Base-by-base conservation (phyloP, 306 rosid genomes). In the Macrotyloma uniflorum region DNA sequence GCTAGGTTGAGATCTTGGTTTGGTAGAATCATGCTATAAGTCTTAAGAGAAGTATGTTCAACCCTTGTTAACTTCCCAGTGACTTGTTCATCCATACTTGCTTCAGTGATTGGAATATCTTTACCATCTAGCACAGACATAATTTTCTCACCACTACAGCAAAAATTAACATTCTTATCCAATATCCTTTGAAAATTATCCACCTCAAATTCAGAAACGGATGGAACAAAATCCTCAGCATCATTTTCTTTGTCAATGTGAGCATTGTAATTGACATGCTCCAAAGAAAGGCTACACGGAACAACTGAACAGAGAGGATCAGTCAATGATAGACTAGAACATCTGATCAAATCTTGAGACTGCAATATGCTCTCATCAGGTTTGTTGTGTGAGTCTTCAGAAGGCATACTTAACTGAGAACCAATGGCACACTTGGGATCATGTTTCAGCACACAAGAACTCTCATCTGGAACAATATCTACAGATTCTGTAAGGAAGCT, bases 231-330 rank as follows among this genome's bases (percentile, higher is more conserved):
- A 65, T 86, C 78, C 74, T 80, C 80, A 0, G 28, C 14, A 71
- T 59, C 78, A 83, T 62, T 79, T 65, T 84, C 74, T 54, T 53
- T 53, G 72, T 76, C 85, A 65, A 38, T 81, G 74, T 58, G 84
- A 85, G 54, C 38, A 54, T 66, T 28, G 42, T 54, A 35, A 59
- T 73, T 63, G 76, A 59, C 85, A 84, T 74, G 82, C 59, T 86
- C 91, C 36, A 70, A 75, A 53, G 93, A 76, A 78, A 94, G 80
- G 76, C 96, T 94, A 84, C 98, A 91, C 5, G 97, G 98, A 79
- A 94, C 97, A 85, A 83, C 85, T 1, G 96, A 92, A 83, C 98
- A 94, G 64, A 94, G 97, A 81, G 96, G 93, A 87, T 94, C 98
- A 46, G 79, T 80, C 76, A 82, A 76, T 66, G 96, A 94, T 35